A percentile compares a stretch with the other conserved stretches of the same genome.
Conservation (phyloP, 2,329 filamentous ascomycete genomes). For the Ophiostoma sp. region DNA sequence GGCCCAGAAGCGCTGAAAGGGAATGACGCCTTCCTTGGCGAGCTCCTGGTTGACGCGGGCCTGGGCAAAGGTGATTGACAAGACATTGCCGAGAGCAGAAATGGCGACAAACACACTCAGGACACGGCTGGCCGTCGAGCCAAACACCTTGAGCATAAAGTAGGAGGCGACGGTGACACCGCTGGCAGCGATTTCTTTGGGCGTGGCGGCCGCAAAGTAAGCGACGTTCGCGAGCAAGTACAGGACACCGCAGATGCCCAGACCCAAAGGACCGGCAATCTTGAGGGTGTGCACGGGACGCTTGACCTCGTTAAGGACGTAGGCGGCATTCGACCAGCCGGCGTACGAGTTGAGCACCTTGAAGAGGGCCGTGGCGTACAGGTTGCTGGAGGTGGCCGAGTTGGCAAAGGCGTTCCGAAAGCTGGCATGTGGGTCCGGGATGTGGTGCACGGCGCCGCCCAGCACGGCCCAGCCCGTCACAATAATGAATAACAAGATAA, state of each 20-base stretch:
- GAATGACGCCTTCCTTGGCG: conserved; percentile 65
- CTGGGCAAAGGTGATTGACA: conserved; percentile 66
- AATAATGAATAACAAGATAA: conserved; percentile 60
- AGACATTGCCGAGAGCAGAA: conserved; percentile 62
- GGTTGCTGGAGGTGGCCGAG: conserved; percentile 43
- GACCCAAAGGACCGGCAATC: conserved; percentile 61
- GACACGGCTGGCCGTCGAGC: conserved; percentile 56
- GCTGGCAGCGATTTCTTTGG: conserved; percentile 56
- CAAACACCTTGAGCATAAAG: conserved; percentile 64
- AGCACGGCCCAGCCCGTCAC: conserved; percentile 61
- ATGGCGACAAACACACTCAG: conserved; percentile 61
- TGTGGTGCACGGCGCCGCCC: conserved; percentile 48
- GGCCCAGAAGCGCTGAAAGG: conserved; percentile 62
- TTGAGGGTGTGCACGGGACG: conserved; percentile 66
- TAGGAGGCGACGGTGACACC: conserved; percentile 61
- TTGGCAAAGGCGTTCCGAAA: conserved; percentile 57
- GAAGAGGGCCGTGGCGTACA: conserved; percentile 58
- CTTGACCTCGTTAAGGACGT: conserved; percentile 64
- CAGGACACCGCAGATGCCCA: conserved; percentile 59
- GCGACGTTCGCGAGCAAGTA: conserved; percentile 66
- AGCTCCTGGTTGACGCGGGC: conserved; percentile 67
- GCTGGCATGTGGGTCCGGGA: conserved; percentile 54
- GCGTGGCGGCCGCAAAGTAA: conserved; percentile 64
- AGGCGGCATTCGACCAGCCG: conserved; percentile 67
- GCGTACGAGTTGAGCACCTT: conserved; percentile 60